Base-by-base conservation (phyloP, 2,329 filamentous ascomycete genomes). In the Colletotrichum coccodes region DNA sequence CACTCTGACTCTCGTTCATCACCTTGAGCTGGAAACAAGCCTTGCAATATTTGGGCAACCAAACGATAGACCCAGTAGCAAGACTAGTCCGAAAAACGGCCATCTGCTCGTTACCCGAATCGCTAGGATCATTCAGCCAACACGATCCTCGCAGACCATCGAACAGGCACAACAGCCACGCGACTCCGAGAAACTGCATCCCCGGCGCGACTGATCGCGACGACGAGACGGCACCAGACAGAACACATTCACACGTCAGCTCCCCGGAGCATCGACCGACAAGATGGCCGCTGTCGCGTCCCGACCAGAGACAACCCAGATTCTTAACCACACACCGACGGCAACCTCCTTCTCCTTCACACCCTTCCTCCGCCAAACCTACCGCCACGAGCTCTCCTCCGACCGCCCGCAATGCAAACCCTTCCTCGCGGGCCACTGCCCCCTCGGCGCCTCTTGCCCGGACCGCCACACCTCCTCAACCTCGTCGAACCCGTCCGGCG, bases 361-460 rank as follows among this genome's bases (percentile, higher is more conserved):
- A 36, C 92, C 94, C 53, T 97, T 97, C 83, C 89, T 97, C 42
- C 91, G 91, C 72, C 85, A 90, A 70, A 94, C 92, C 73, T 94
- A 96, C 81, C 91, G 94, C 71, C 95, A 97, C 81, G 92, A 93
- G 72, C 90, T 97, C 59, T 89, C 93, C 26, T 88, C 92, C 42
- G 90, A 93, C 78, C 89, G 92, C 0, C 94, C 95, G 49, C 85
- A 93, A 77, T 98, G 96, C 85, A 94, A 93, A 77, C 91, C 94
- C 69, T 98, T 94, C 83, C 87, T 92, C 70, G 89, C 94, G 70
- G 94, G 94, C 47, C 92, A 95, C 81, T 98, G 96, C 77, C 94
- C 95, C 0, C 87, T 95, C 71, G 95, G 95, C 44, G 90, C 92
- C 70, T 87, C 89, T 64, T 98, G 96, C 79, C 90, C 94, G 1